Percentiles rank a stretch among this genome's conserved stretches.
Evolutionary conservation across 352 stramenopile species (phyloP).

Genomic region (Pythium utonaiense): DNA sequence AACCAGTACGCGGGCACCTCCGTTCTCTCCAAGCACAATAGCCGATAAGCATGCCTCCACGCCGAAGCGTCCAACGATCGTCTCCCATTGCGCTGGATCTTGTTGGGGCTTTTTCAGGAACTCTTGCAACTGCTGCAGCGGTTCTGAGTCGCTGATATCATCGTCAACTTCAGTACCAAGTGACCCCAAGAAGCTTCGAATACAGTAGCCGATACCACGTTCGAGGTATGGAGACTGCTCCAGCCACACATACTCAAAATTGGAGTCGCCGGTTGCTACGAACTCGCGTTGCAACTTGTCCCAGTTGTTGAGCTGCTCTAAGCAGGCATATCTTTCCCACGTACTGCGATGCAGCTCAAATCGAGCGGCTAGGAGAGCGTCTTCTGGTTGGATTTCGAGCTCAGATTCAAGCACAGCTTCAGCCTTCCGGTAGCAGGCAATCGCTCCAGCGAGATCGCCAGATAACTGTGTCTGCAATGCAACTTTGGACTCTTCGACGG

Average conservation of each 20-base stretch:
- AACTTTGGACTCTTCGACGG: slow-evolving; percentile 46
- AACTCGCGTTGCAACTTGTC: slow-evolving; percentile 52
- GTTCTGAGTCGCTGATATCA: slow-evolving; percentile 6
- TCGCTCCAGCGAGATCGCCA: slow-evolving; percentile 65
- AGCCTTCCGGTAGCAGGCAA: slow-evolving; percentile 70
- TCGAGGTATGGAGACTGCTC: slow-evolving; percentile 62
- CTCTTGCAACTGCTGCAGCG: slow-evolving; percentile 5
- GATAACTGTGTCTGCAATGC: slow-evolving; percentile 61
- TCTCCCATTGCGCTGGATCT: slow-evolving; percentile 33
- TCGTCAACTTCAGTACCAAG: slow-evolving; percentile 14
- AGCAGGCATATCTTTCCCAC: slow-evolving; percentile 60
- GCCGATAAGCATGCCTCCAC: slow-evolving; percentile 48
- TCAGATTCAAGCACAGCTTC: slow-evolving; percentile 41
- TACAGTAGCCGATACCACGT: slow-evolving; percentile 53
- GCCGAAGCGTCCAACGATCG: slow-evolving; percentile 42
- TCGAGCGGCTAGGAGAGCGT: slow-evolving; percentile 22
- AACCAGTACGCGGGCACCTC: slow-evolving; percentile 44
- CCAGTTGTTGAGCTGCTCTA: slow-evolving; percentile 73
- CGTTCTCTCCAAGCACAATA: slow-evolving; percentile 40
- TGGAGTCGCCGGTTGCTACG: slow-evolving; percentile 5
- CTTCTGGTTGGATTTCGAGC: slow-evolving; percentile 35
- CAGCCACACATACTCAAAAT: slow-evolving; percentile 46
- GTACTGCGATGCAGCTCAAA: slow-evolving; percentile 54
- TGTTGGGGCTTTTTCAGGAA: slow-evolving; percentile 28
- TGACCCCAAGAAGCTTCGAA: slow-evolving; percentile 42